A percentile compares a stretch with the other conserved stretches of the same genome.
These are phyloP conservation scores for Iberis pinnata DNA, from an alignment of 345 rosid genomes.

Conservation along the genomic window DNA sequence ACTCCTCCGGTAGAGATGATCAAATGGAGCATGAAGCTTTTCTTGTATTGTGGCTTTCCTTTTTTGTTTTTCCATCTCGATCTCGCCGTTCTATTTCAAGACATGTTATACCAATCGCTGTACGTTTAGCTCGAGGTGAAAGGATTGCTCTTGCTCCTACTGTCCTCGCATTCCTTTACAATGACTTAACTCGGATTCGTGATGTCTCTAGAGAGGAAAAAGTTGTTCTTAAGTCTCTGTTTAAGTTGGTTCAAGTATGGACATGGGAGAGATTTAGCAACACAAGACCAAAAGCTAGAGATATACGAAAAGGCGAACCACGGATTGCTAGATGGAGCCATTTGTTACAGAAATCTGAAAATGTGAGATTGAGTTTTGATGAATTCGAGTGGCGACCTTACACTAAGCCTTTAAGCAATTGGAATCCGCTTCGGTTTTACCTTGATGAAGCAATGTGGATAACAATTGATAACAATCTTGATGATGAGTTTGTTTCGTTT, in stretches of 20 bases:
- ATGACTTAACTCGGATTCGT: constrained; percentile 29
- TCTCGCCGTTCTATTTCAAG: neutral
- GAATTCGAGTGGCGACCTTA: constrained; percentile 50
- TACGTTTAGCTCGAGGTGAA: constrained; percentile 36
- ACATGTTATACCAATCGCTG: constrained; percentile 24
- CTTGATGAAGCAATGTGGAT: constrained; percentile 29
- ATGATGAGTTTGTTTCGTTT: constrained; percentile 31
- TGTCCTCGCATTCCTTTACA: constrained; percentile 36
- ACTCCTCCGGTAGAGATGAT: constrained; percentile 25
- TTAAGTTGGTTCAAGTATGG: constrained; percentile 43
- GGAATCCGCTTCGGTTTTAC: constrained; percentile 28
- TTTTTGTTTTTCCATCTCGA: constrained; percentile 18
- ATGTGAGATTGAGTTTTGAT: constrained; percentile 23
- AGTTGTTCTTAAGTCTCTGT: constrained; percentile 21
- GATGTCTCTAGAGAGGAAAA: neutral
- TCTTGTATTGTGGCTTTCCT: constrained; percentile 34
- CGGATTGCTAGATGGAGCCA: constrained; percentile 33
- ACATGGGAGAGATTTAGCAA: constrained; percentile 42
- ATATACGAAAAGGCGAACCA: constrained; percentile 26
- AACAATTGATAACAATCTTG: constrained; percentile 10
- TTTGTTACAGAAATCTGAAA: neutral
- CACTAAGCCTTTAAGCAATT: constrained; percentile 16
- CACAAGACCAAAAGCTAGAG: neutral
- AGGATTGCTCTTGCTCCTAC: constrained; percentile 41
- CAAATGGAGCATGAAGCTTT: constrained; percentile 47